Conservation (phyloP, 2,329 filamentous ascomycete genomes). For the Cyphellophora attinorum region DNA sequence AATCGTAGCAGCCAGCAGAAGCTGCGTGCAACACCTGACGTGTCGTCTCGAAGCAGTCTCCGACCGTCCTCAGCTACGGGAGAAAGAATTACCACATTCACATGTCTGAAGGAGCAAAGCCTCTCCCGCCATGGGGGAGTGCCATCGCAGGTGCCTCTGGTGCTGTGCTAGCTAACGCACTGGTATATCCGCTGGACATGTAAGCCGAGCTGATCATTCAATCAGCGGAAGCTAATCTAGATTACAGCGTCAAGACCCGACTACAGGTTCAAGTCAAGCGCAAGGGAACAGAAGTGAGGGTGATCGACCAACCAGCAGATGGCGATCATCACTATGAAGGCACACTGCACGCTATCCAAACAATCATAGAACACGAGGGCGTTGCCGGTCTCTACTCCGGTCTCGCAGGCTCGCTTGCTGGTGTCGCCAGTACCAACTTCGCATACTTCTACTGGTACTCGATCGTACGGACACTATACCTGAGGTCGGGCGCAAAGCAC, state of each 20-base stretch:
- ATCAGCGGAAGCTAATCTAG: conserved; percentile 3
- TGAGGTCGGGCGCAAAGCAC: conserved; percentile 41
- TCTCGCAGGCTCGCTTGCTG: conserved; percentile 74
- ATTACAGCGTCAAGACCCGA: conserved; percentile 77
- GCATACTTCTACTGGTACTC: conserved; percentile 99
- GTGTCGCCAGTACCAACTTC: conserved; percentile 95
- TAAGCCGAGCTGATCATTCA: conserved; percentile 38
- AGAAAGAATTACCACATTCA: too few species aligned
- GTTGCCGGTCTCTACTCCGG: conserved; percentile 76
- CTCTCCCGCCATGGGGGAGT: conserved; percentile 82
- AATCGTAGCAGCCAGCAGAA: too few species aligned
- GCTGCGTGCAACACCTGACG: too few species aligned
- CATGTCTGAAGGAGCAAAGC: conserved; percentile 55
- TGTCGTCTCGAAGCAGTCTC: too few species aligned
- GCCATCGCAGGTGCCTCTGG: conserved; percentile 88
- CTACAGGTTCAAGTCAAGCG: conserved; percentile 86
- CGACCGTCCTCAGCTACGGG: too few species aligned
- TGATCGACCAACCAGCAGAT: conserved; percentile 29
- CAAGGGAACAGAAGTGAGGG: conserved; percentile 36
- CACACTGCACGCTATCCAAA: conserved; percentile 77
- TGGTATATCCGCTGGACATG: conserved; percentile 97
- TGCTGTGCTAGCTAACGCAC: conserved; percentile 84
- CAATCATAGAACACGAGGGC: conserved; percentile 75
- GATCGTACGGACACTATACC: conserved; percentile 70
- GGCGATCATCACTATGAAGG: conserved; percentile 71